A percentile compares a stretch with the other conserved stretches of the same genome.
Conservation (phyloP, 352 stramenopile species). For the Phytophthora citricola region DNA sequence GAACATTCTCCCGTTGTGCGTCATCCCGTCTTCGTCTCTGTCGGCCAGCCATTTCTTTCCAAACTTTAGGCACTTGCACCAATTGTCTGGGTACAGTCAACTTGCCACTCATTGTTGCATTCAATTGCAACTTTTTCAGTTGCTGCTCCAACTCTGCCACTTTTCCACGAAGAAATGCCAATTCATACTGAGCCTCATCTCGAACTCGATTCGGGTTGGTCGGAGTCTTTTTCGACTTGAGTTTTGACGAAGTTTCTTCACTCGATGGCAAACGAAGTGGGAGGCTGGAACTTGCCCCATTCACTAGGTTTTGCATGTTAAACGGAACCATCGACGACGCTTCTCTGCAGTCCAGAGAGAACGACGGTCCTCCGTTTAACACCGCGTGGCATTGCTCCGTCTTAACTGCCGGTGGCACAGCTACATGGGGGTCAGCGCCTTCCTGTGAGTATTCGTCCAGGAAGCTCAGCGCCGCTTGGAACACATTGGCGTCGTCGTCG, state of each 20-base stretch:
- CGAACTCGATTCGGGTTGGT: conserved; percentile 38
- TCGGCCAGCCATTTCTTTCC: conserved; percentile 30
- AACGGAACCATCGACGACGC: conserved; percentile 28
- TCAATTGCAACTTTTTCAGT: conserved; percentile 42
- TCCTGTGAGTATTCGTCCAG: conserved; percentile 26
- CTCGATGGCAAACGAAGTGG: conserved; percentile 10
- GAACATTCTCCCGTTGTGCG: conserved; percentile 38
- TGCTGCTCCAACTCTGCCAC: conserved; percentile 59
- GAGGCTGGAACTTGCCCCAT: conserved; percentile 2
- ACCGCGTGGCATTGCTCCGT: not conserved
- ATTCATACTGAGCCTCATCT: conserved; percentile 62
- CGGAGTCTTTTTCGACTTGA: conserved; percentile 23
- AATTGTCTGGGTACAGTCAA: conserved; percentile 2
- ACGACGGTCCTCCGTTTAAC: conserved; percentile 20
- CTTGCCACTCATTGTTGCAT: not conserved
- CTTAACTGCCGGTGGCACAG: not conserved
- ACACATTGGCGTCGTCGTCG: conserved; percentile 25
- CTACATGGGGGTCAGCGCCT: not conserved
- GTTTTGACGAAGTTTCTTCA: conserved; percentile 2
- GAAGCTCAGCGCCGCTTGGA: conserved; percentile 35
- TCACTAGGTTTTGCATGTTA: conserved; percentile 8
- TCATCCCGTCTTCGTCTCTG: conserved; percentile 23
- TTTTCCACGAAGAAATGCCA: conserved; percentile 72
- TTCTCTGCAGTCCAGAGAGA: conserved; percentile 18
- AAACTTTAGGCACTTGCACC: conserved; percentile 16